phyloP scores from a whole-genome alignment of 441 rosid species.

The Hypseocharis bilobata region DNA sequence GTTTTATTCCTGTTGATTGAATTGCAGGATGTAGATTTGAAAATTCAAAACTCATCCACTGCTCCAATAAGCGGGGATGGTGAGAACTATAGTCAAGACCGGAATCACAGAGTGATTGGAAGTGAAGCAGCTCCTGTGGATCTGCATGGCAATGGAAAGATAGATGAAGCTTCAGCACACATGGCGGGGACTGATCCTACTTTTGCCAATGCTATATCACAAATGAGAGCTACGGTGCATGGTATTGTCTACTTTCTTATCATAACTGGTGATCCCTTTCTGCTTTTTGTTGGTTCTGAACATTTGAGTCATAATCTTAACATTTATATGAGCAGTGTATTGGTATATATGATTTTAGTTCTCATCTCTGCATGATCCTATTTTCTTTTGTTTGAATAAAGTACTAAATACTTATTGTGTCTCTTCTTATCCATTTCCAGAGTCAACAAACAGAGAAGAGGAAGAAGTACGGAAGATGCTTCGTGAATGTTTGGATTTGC shows the following conservation, averaged over 20 bases:
- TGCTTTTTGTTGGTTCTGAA: not conserved
- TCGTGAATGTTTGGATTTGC: slow-evolving; percentile 51
- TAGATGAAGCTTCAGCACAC: slow-evolving; percentile 21
- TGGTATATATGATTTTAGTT: not conserved
- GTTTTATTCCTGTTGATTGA: slow-evolving; percentile 8
- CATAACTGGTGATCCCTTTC: not conserved
- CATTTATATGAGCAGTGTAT: not conserved
- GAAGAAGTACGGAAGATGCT: slow-evolving; percentile 46
- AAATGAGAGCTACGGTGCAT: slow-evolving; percentile 21
- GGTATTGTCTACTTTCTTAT: slow-evolving; percentile 22
- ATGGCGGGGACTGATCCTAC: slow-evolving; percentile 22
- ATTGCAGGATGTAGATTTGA: slow-evolving; percentile 33
- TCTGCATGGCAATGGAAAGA: slow-evolving; percentile 19
- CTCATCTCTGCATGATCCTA: not conserved
- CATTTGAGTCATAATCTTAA: not conserved
- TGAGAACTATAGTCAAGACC: slow-evolving; percentile 22
- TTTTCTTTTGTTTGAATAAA: not conserved
- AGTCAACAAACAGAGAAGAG: slow-evolving; percentile 35
- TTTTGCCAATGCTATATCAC: slow-evolving; percentile 20
- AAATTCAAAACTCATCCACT: slow-evolving; percentile 25
- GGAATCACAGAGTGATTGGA: slow-evolving; percentile 13
- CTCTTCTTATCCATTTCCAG: slow-evolving; percentile 21
- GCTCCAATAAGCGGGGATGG: slow-evolving; percentile 20
- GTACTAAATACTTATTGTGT: not conserved
- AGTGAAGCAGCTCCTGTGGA: slow-evolving; percentile 16